Conservation (phyloP, 495 filamentous ascomycete species). For the Penicillium daleae region DNA sequence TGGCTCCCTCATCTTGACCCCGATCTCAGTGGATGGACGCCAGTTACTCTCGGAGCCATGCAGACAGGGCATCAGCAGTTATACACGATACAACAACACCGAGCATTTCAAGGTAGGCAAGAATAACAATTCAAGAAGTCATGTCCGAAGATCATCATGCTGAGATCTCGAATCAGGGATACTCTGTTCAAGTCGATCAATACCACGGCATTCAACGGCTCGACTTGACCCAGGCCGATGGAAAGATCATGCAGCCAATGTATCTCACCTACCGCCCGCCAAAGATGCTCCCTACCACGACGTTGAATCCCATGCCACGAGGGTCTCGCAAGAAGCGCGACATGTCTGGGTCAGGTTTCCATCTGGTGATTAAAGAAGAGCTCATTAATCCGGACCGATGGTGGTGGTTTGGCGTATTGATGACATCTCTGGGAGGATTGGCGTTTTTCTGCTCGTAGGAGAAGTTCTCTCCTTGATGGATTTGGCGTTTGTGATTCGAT, state of each 20-base stretch:
- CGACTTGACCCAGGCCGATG: constrained; percentile 67
- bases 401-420: constrained; percentile 73
- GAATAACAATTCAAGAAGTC: not conserved
- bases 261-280: constrained; percentile 71
- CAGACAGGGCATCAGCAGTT: constrained; percentile 51
- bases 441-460: constrained; percentile 41
- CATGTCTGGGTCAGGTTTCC: constrained; percentile 16
- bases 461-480: not conserved
- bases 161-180: constrained; percentile 53
- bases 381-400: constrained; percentile 59
- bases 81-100: constrained; percentile 70
- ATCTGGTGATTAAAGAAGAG: constrained; percentile 46
- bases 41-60: constrained; percentile 74
- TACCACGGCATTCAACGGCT: constrained; percentile 68
- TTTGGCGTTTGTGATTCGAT: not conserved
- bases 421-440: constrained; percentile 63
- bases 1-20: constrained; percentile 62
- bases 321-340: constrained; percentile 27
- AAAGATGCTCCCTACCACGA: constrained; percentile 74
- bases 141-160: not conserved
- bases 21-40: constrained; percentile 71
- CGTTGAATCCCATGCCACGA: constrained; percentile 60
- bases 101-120: constrained; percentile 70
- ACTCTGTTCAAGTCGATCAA: constrained; percentile 61
- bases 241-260: constrained; percentile 71